phyloP scores from a whole-genome alignment of 495 filamentous ascomycete species.

The Podospora comata region DNA sequence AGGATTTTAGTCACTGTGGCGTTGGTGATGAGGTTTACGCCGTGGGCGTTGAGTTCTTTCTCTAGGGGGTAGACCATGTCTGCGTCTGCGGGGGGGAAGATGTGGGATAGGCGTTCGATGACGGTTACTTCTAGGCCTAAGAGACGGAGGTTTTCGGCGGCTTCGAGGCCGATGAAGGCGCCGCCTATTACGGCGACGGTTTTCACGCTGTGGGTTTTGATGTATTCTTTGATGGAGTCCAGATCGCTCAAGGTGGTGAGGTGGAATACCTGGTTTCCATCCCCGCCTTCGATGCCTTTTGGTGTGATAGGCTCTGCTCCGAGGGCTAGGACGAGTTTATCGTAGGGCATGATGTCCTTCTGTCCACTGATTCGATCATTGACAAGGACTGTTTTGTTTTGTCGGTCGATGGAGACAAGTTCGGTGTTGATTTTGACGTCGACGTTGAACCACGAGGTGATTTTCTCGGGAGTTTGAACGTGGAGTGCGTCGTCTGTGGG shows the following conservation, averaged over 20 bases:
- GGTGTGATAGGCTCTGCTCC: slow-evolving; percentile 28
- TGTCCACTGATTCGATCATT: neutral
- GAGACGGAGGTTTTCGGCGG: slow-evolving; percentile 27
- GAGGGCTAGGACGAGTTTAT: slow-evolving; percentile 30
- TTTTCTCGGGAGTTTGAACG: slow-evolving; percentile 27
- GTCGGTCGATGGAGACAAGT: slow-evolving; percentile 20
- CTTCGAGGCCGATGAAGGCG: slow-evolving; percentile 37
- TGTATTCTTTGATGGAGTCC: slow-evolving; percentile 19
- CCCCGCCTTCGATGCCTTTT: slow-evolving; percentile 20
- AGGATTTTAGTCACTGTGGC: slow-evolving; percentile 16
- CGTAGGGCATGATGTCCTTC: slow-evolving; percentile 21
- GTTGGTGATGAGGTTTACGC: slow-evolving; percentile 24
- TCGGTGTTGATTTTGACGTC: slow-evolving; percentile 25
- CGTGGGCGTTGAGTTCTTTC: slow-evolving; percentile 25
- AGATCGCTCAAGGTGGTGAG: slow-evolving; percentile 34
- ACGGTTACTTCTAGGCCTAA: slow-evolving; percentile 21
- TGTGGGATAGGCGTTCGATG: slow-evolving; percentile 27
- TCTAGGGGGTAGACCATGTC: slow-evolving; percentile 31
- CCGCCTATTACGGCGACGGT: slow-evolving; percentile 30
- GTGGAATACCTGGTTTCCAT: slow-evolving; percentile 26
- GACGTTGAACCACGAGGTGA: slow-evolving; percentile 30
- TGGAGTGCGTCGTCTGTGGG: slow-evolving; percentile 22
- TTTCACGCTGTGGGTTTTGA: slow-evolving; percentile 15
- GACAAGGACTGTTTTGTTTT: slow-evolving; percentile 5
- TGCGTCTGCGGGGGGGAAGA: slow-evolving; percentile 31